Conservation (phyloP, 2,329 filamentous ascomycete genomes). For the Arthroderma sp. region DNA sequence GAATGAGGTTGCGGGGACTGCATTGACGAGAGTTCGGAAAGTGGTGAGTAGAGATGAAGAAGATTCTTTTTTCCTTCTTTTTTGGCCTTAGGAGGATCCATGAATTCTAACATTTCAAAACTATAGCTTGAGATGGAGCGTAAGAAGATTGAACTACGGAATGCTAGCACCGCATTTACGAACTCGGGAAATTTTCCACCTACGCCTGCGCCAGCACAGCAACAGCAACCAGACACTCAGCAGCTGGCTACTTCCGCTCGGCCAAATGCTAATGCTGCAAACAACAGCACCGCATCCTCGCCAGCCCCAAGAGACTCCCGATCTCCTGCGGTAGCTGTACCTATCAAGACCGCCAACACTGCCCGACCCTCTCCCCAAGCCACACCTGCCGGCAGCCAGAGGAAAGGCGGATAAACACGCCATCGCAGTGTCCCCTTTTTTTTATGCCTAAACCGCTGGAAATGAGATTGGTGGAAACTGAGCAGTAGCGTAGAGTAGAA, state of each 20-base stretch:
- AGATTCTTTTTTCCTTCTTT: not conserved
- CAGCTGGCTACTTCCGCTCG: not conserved
- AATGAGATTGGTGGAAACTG: too few relatives aligned
- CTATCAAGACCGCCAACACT: conserved; percentile 3
- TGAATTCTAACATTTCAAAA: not conserved
- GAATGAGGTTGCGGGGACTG: conserved; percentile 21
- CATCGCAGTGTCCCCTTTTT: not conserved
- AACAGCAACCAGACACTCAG: too few relatives aligned
- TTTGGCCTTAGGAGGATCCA: not conserved
- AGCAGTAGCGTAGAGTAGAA: too few relatives aligned
- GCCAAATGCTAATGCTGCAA: not conserved
- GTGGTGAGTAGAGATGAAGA: conserved; percentile 28
- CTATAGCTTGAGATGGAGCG: conserved; percentile 35
- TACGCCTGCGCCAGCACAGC: not conserved
- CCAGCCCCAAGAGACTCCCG: conserved; percentile 2
- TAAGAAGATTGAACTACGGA: conserved; percentile 34
- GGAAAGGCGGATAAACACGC: conserved; percentile 7
- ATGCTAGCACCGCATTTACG: conserved; percentile 22
- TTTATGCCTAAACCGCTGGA: too few relatives aligned
- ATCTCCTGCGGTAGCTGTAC: conserved; percentile 8
- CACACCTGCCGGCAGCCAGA: conserved; percentile 1
- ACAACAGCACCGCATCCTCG: conserved; percentile 1
- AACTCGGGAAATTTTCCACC: conserved; percentile 4
- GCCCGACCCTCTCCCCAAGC: conserved; percentile 4
- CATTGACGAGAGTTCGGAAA: conserved; percentile 33